Base-by-base conservation (phyloP, 345 rosid genomes). In the Rubroshorea leprosula region DNA sequence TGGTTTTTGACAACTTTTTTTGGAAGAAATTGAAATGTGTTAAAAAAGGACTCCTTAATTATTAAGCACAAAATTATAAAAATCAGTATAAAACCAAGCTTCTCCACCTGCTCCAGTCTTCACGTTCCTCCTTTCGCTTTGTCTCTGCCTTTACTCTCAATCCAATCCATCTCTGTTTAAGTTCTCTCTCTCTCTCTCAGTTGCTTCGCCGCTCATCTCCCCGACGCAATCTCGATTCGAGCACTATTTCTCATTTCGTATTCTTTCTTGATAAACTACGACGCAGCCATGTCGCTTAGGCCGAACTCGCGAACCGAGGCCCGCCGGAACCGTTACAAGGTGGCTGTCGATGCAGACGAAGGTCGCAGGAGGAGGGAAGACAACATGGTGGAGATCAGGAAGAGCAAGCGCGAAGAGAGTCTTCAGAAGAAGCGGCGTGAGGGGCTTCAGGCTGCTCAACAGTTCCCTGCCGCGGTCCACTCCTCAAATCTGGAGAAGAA, bases 321-420 rank as follows among this genome's bases (percentile, higher is more conserved):
- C 35, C 89, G 95, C 56, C 76, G 89, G 62, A 87, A 82, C 74
- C 67, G 75, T 24, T 90, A 85, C 79, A 90, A 90, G 72, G 94
- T 88, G 55, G 87, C 95, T 10, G 92, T 87, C 21, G 92, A 88
- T 56, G 92, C 89, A 6, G 98, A 88, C 23, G 95, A 88, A 64
- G 96, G 96, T 6, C 74, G 96, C 51, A 73, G 96, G 74, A 75
- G 96, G 69, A 76, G 98, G 61, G 96, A 91, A 60, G 98, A 91
- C 61, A 86, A 86, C 64, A 72, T 91, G 95, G 98, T 91, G 67
- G 98, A 91, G 95, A 91, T 91, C 83, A 81, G 96, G 22, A 91
- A 91, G 78, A 91, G 65, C 72, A 80, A 76, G 64, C 80, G 98
- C 31, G 98, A 88, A 70, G 98, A 91, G 79, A 88, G 85, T 76